Conservation (phyloP, 805 yeast genomes). For the Yarrowia divulgata region DNA sequence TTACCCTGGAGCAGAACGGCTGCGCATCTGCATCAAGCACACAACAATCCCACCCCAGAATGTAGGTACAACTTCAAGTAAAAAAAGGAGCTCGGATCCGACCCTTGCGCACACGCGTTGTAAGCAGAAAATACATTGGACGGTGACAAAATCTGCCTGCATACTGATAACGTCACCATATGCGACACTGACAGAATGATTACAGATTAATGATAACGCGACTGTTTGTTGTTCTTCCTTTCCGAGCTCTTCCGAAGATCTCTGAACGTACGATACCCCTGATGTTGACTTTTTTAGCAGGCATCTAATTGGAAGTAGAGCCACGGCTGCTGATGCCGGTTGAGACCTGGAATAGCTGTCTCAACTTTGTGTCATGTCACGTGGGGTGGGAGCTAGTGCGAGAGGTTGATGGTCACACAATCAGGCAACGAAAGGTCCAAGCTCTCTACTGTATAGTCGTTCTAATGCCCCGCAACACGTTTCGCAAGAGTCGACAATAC, state of each 20-base stretch:
- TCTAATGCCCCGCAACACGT: too few species aligned
- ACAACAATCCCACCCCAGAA: neutral
- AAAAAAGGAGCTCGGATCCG: too few species aligned
- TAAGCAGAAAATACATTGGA: neutral
- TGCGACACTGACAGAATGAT: neutral
- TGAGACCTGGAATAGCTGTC: neutral
- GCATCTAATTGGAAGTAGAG: slow-evolving; percentile 20
- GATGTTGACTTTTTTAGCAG: slow-evolving; percentile 1
- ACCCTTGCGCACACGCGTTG: neutral
- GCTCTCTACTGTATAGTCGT: too few species aligned
- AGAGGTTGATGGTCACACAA: too few species aligned
- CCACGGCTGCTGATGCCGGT: neutral
- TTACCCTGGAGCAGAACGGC: slow-evolving; percentile 32
- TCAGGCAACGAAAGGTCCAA: too few species aligned
- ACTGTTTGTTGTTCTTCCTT: neutral
- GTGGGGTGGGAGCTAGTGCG: neutral
- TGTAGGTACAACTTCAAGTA: neutral
- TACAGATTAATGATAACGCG: neutral
- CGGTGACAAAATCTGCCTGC: neutral
- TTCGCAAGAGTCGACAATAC: neutral
- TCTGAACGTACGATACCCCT: slow-evolving; percentile 4
- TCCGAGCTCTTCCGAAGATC: slow-evolving; percentile 16
- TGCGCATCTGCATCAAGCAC: slow-evolving; percentile 6
- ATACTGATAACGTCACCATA: slow-evolving; percentile 2
- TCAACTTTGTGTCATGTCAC: slow-evolving; percentile 13